phyloP scores from a whole-genome alignment of 495 filamentous ascomycete species.

The Penicillium ochrochloron region DNA sequence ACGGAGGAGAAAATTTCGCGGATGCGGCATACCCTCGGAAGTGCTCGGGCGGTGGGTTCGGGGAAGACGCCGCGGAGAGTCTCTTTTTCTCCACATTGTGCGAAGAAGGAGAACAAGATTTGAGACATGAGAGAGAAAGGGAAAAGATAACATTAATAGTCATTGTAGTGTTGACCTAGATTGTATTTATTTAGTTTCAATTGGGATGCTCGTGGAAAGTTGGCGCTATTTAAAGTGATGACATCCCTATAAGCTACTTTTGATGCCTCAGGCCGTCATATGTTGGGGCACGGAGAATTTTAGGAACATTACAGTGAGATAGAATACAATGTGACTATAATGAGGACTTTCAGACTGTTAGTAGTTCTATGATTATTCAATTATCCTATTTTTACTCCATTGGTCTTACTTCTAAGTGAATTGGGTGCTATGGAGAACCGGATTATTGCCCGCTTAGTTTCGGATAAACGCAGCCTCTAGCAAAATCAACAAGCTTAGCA shows the following conservation, averaged over 20 bases:
- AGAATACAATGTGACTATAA: too few relatives aligned
- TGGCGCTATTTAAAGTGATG: neutral
- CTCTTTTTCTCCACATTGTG: slow-evolving; percentile 23
- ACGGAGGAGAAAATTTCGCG: slow-evolving; percentile 52
- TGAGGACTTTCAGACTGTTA: too few relatives aligned
- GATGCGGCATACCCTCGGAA: slow-evolving; percentile 52
- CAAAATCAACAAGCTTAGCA: neutral
- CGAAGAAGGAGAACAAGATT: neutral
- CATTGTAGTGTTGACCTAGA: neutral
- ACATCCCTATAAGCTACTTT: neutral
- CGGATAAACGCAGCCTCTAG: neutral
- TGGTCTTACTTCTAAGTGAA: too few relatives aligned
- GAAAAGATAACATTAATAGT: neutral
- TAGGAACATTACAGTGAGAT: neutral
- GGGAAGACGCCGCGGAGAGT: slow-evolving; percentile 34
- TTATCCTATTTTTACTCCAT: too few relatives aligned
- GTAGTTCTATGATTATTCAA: neutral
- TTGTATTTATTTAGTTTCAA: neutral
- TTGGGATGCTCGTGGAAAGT: neutral
- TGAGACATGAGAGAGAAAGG: too few relatives aligned
- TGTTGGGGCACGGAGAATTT: neutral
- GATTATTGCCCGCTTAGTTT: neutral
- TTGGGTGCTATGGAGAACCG: neutral
- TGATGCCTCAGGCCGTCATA: slow-evolving; percentile 22
- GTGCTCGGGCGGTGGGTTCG: slow-evolving; percentile 48